phyloP scores from a whole-genome alignment of 2,329 filamentous ascomycete genomes.

The Trichoderma atroviride region DNA sequence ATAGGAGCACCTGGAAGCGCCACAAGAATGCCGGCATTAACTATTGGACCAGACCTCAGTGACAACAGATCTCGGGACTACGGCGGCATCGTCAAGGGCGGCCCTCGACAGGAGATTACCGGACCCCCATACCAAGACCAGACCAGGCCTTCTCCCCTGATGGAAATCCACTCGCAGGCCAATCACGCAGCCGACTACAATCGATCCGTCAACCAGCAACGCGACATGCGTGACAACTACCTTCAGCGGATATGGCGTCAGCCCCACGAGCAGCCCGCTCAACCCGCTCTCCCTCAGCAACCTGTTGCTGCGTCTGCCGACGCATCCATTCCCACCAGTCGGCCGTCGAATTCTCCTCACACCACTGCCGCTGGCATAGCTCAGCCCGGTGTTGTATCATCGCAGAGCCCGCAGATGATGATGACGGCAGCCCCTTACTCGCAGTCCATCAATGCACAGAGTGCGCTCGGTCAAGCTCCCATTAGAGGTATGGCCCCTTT shows the following conservation, averaged over 20 bases:
- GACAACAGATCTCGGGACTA: slow-evolving; percentile 80
- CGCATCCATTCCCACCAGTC: slow-evolving; percentile 51
- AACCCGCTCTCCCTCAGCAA: slow-evolving; percentile 46
- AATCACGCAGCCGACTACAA: slow-evolving; percentile 90
- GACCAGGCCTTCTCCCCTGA: slow-evolving; percentile 72
- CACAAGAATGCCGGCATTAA: slow-evolving; percentile 81
- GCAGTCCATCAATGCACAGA: slow-evolving; percentile 71
- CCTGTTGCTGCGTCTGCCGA: slow-evolving; percentile 48
- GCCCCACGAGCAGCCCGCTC: slow-evolving; percentile 73
- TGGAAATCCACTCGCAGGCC: slow-evolving; percentile 83
- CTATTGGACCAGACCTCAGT: slow-evolving; percentile 75
- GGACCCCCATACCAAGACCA: slow-evolving; percentile 88
- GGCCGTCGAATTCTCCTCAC: slow-evolving; percentile 62
- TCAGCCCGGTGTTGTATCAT: slow-evolving; percentile 60
- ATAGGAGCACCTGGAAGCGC: slow-evolving; percentile 66
- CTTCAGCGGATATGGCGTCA: slow-evolving; percentile 80
- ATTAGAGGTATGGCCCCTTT: slow-evolving; percentile 66
- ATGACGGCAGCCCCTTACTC: slow-evolving; percentile 68
- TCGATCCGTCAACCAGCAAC: slow-evolving; percentile 77
- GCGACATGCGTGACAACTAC: slow-evolving; percentile 77
- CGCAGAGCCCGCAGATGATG: slow-evolving; percentile 68
- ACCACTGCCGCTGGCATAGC: slow-evolving; percentile 56
- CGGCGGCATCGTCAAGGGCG: slow-evolving; percentile 72
- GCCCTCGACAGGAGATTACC: slow-evolving; percentile 85
- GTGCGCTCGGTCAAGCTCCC: slow-evolving; percentile 70